A percentile compares a stretch with the other conserved stretches of the same genome.
These are phyloP conservation scores for Warburgia ugandensis DNA, from an alignment of 164 flowering plant genomes.

Conservation along the genomic window DNA sequence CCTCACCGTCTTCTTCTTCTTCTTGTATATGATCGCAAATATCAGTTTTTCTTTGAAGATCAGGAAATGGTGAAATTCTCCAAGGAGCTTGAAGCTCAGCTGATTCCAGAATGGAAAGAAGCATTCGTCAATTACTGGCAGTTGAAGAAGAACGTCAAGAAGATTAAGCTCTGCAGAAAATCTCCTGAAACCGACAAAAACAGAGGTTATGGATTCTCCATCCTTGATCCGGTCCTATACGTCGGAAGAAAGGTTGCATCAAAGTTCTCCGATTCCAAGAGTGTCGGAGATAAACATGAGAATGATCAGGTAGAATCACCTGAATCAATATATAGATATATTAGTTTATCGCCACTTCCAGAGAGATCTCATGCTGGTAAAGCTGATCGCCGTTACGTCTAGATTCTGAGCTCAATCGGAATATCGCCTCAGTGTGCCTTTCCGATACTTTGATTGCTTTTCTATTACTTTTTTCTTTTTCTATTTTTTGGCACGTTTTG, in stretches of 20 bases:
- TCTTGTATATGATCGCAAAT: no score
- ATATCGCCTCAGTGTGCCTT: no score
- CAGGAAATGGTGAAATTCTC: slow-evolving; percentile 92
- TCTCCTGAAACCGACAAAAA: slow-evolving; percentile 16
- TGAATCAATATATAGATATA: no score
- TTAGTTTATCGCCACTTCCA: no score
- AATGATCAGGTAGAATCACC: slow-evolving; percentile 32
- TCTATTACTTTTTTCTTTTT: no score
- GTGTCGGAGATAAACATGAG: slow-evolving; percentile 10
- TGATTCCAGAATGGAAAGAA: slow-evolving; percentile 95
- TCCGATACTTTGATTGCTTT: no score
- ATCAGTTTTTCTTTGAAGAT: no score
- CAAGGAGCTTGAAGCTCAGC: slow-evolving; percentile 88
- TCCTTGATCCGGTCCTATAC: slow-evolving; percentile 51
- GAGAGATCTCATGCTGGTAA: no score
- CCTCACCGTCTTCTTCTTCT: no score
- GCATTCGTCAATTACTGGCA: slow-evolving; percentile 89
- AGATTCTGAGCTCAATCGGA: no score
- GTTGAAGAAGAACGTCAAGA: slow-evolving; percentile 75
- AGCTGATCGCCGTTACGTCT: no score
- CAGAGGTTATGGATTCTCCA: slow-evolving; percentile 35
- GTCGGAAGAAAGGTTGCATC: slow-evolving; percentile 12
- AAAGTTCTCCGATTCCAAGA: slow-evolving; percentile 2
- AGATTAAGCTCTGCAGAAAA: slow-evolving; percentile 44
- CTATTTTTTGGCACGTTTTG: no score